Conservation (phyloP, 2,329 filamentous ascomycete genomes). For the Macrophomina phaseolina region DNA sequence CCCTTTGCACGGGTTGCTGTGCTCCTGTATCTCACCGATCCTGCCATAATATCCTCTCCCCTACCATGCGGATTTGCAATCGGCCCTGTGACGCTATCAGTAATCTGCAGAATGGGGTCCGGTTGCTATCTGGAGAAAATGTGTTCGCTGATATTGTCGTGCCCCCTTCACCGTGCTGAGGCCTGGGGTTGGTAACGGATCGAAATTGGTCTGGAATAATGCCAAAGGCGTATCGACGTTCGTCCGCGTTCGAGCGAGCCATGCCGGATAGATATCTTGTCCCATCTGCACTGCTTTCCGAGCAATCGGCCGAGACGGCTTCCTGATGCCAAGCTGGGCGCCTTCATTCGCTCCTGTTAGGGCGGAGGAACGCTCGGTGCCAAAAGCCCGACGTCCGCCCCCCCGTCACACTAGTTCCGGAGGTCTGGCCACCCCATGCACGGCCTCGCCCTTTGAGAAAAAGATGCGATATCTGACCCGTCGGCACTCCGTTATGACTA, state of each 20-base stretch:
- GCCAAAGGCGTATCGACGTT: background rate
- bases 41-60: background rate
- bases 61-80: background rate
- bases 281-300: background rate
- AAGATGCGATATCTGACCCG: background rate
- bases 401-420: background rate
- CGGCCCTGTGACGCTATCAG: too few relatives aligned
- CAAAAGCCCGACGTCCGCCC: slow-evolving; percentile 14
- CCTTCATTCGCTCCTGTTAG: background rate
- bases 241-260: background rate
- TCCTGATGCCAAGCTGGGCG: background rate
- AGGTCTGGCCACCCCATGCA: slow-evolving; percentile 1
- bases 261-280: slow-evolving; percentile 3
- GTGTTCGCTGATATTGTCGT: background rate
- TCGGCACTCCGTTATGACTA: background rate
- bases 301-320: slow-evolving; percentile 3
- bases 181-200: background rate
- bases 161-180: background rate
- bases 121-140: too few relatives aligned
- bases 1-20: background rate
- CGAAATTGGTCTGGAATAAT: background rate
- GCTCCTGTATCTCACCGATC: background rate
- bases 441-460: background rate
- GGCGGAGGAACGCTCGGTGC: slow-evolving; percentile 1
- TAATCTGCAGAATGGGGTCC: too few relatives aligned